These are phyloP conservation scores for Articulospora tetracladia DNA, from an alignment of 495 filamentous ascomycete species.

Conservation along the genomic window DNA sequence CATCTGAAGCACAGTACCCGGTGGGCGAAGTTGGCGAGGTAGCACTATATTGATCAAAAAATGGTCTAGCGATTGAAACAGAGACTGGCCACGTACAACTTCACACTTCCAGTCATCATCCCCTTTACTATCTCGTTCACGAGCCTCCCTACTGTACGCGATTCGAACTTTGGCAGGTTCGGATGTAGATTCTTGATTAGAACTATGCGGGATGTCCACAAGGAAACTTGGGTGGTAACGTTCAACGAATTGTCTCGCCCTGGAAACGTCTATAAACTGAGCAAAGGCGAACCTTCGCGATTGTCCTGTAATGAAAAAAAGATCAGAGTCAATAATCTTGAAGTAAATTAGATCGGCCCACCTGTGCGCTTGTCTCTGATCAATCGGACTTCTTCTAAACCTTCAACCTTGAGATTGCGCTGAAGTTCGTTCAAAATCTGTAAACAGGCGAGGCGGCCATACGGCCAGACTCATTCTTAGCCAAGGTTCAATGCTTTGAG, in stretches of 20 bases:
- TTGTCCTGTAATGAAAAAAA: conserved; percentile 36
- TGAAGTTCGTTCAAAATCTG: conserved; percentile 61
- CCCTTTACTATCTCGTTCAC: conserved; percentile 40
- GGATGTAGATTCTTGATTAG: conserved; percentile 38
- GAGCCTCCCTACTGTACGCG: conserved; percentile 53
- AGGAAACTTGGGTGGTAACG: conserved; percentile 59
- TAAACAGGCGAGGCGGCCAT: conserved; percentile 34
- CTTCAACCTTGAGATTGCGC: conserved; percentile 52
- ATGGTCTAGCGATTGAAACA: conserved; percentile 2
- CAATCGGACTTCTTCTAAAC: conserved; percentile 58
- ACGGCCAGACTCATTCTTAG: conserved; percentile 40
- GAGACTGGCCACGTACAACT: conserved; percentile 44
- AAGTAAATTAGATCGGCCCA: conserved; percentile 29
- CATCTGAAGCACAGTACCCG: conserved; percentile 72
- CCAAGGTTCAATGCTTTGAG: conserved; percentile 29
- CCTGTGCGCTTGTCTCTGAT: conserved; percentile 66
- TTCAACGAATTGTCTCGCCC: conserved; percentile 64
- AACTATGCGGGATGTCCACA: conserved; percentile 29
- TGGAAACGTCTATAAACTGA: conserved; percentile 54
- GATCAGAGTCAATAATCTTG: not conserved
- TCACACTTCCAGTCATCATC: conserved; percentile 78
- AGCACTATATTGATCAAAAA: conserved; percentile 51
- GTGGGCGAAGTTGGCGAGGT: conserved; percentile 65
- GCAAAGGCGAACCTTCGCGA: conserved; percentile 67
- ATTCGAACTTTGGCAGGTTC: conserved; percentile 56